Evolutionary conservation across 2,329 filamentous ascomycete genomes (phyloP), one percentile per base, ranked within the genome.

Genomic region (Stagonosporopsis chrysanthemi): DNA sequence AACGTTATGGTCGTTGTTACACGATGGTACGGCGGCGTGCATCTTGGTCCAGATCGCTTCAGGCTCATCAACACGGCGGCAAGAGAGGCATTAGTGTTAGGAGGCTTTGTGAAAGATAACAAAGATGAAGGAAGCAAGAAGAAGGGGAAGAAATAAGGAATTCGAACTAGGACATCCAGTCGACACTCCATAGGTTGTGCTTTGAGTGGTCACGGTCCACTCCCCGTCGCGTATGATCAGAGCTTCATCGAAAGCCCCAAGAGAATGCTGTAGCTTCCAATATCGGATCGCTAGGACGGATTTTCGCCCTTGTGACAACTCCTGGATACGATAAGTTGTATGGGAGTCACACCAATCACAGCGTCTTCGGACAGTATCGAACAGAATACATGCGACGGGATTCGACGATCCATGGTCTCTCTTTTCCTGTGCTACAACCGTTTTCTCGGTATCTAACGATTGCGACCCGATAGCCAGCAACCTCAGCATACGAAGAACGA

Each of bases 11-110:
- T 99, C 0, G 89, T 99, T 3, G 94, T 99, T 26, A 92, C 91
- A 36, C 81, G 95, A 61, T 99, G 95, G 95, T 99, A 96, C 76
- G 95, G 95, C 4, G 95, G 95, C 1, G 85, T 96, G 56, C 89
- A 92, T 67, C 78, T 99, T 42, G 95, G 95, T 0, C 93, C 94
- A 46, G 89, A 93, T 74, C 82, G 95, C 63, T 99, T 99, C 74
- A 87, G 92, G 12, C 81, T 97, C 52, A 98, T 99, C 73, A 97
- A 97, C 73, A 84, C 86, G 52, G 90, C 88, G 8, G 93, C 92
- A 7, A 85, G 93, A 69, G 92, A 97, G 78, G 90, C 90, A 0
- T 83, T 98, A 62, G 85, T 97, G 9, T 86, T 86, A 71, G 92
- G 90, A 0, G 90, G 90, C 0, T 86, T 91, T 66, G 87, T 86